Percentiles rank a stretch among this genome's conserved stretches.
Evolutionary conservation across 148 eudicot species (phyloP).

Genomic region (Rhododendron kiyosumense): DNA sequence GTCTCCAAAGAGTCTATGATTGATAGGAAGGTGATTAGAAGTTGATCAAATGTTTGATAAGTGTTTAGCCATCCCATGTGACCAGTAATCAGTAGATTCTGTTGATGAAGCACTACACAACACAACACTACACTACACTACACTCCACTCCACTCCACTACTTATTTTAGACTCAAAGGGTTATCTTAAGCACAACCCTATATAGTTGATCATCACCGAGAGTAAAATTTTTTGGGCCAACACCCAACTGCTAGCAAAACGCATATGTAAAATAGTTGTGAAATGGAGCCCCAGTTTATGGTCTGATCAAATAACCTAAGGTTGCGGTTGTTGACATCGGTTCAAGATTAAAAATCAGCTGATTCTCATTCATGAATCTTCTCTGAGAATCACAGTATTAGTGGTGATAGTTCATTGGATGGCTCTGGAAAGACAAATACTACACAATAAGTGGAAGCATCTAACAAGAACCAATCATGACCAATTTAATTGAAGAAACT

Average conservation of each 20-base stretch:
- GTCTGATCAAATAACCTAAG: too few relatives aligned
- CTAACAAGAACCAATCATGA: neutral
- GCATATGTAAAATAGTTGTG: too few relatives aligned
- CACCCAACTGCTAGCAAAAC: too few relatives aligned
- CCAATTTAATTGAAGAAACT: neutral
- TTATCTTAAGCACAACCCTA: too few relatives aligned
- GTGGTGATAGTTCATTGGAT: neutral
- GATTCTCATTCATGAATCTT: neutral
- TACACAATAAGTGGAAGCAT: neutral
- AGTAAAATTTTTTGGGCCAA: too few relatives aligned
- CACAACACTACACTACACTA: too few relatives aligned
- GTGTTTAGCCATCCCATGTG: slow-evolving; percentile 4
- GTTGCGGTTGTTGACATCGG: neutral
- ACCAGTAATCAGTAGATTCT: neutral
- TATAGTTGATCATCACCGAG: too few relatives aligned
- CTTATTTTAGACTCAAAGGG: too few relatives aligned
- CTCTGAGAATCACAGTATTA: neutral
- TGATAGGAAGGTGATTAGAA: slow-evolving; percentile 5
- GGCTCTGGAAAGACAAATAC: neutral
- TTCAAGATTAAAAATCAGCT: neutral
- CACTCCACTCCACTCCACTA: neutral
- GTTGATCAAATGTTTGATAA: neutral
- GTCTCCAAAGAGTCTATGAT: neutral
- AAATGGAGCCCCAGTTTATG: too few relatives aligned
- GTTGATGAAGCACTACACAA: neutral